Conservation (phyloP, 257 asterid species). For the Scutellaria baicalensis region DNA sequence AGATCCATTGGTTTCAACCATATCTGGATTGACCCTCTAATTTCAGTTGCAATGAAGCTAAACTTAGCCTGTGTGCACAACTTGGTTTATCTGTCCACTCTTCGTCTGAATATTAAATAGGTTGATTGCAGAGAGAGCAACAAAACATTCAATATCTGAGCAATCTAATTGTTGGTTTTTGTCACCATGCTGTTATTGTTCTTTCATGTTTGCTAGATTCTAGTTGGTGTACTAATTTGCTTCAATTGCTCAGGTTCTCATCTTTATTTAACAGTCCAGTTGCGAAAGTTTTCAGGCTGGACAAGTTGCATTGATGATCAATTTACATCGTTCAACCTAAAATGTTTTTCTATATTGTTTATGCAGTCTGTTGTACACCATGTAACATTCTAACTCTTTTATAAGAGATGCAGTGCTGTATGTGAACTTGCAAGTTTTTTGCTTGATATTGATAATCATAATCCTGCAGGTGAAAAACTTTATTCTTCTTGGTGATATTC, state of each 20-base stretch:
- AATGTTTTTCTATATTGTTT: background rate
- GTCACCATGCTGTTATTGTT: background rate
- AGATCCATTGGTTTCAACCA: background rate
- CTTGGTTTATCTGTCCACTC: background rate
- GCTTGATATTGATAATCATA: conserved; percentile 11
- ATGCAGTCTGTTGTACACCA: background rate
- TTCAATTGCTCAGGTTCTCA: background rate
- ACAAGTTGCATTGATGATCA: background rate
- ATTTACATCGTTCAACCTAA: background rate
- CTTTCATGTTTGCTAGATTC: background rate
- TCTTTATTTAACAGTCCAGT: conserved; percentile 3
- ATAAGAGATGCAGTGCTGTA: background rate
- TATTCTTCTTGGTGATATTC: conserved; percentile 93
- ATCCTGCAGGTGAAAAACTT: conserved; percentile 80
- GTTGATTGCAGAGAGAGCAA: background rate
- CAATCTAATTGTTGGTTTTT: background rate
- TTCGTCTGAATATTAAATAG: background rate
- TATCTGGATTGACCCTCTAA: background rate
- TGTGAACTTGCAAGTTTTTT: background rate
- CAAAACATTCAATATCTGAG: background rate
- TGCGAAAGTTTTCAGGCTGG: background rate
- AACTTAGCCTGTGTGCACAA: background rate
- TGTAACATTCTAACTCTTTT: background rate
- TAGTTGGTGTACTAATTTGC: background rate
- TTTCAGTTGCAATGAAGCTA: background rate